A percentile compares a stretch with the other conserved stretches of the same genome.
phyloP scores from a whole-genome alignment of 169 alveolate genomes.

The Cryptosporidium sp. region DNA sequence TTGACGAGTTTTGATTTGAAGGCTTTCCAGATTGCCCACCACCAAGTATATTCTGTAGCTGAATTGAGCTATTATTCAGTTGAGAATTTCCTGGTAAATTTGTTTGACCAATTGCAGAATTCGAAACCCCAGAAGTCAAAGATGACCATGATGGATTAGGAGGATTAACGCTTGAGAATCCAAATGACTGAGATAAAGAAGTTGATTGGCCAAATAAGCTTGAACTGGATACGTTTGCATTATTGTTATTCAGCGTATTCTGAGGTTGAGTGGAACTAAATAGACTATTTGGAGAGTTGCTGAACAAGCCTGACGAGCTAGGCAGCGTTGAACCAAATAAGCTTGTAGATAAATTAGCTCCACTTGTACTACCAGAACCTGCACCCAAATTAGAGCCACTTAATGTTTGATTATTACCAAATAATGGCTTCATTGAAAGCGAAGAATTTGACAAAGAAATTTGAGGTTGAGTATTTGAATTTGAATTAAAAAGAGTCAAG shows the following conservation, averaged over 20 bases:
- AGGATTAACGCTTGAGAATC: background rate
- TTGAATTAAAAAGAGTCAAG: slow-evolving; percentile 25
- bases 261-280: slow-evolving; percentile 22
- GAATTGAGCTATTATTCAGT: slow-evolving; percentile 7
- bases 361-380: background rate
- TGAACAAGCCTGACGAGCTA: background rate
- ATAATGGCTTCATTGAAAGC: slow-evolving; percentile 5
- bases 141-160: background rate
- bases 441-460: slow-evolving; percentile 20
- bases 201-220: slow-evolving; percentile 35
- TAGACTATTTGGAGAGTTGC: background rate
- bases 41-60: slow-evolving; percentile 31
- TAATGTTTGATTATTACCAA: slow-evolving; percentile 2
- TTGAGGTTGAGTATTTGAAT: background rate
- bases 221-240: slow-evolving; percentile 14
- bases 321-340: slow-evolving; percentile 59
- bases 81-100: background rate
- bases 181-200: slow-evolving; percentile 15
- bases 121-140: background rate
- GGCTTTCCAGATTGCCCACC: background rate
- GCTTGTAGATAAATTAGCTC: slow-evolving; percentile 8
- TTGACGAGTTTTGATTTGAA: slow-evolving; percentile 11
- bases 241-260: background rate
- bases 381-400: background rate
- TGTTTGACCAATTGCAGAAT: background rate